Evolutionary conservation across 2,329 filamentous ascomycete genomes (phyloP).

Genomic region (Hypoxylon rubiginosum): DNA sequence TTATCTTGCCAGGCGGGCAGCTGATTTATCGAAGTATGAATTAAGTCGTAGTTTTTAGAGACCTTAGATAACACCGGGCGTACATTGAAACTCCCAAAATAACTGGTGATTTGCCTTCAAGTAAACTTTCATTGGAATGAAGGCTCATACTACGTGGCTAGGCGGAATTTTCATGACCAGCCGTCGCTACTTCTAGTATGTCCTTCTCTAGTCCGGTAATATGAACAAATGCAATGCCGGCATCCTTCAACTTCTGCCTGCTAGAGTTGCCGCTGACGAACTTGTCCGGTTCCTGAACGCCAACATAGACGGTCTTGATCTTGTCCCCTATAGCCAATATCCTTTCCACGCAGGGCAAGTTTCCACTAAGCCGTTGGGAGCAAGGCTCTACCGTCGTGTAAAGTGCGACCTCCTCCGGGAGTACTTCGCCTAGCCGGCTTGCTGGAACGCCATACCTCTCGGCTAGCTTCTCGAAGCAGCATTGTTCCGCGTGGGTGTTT

Average conservation of each 20-base stretch:
- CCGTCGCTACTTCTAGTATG: conserved; percentile 85
- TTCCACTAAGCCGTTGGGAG: conserved; percentile 79
- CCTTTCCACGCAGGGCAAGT: conserved; percentile 82
- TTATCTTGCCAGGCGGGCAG: no score
- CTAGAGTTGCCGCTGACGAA: conserved; percentile 90
- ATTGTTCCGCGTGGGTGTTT: conserved; percentile 97
- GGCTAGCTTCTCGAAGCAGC: conserved; percentile 83
- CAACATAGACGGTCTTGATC: conserved; percentile 85
- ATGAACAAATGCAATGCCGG: conserved; percentile 80
- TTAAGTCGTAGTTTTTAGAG: no score
- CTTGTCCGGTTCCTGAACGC: conserved; percentile 88
- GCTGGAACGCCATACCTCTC: conserved; percentile 63
- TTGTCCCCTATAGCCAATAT: conserved; percentile 74
- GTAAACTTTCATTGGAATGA: no score
- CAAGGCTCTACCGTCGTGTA: conserved; percentile 97
- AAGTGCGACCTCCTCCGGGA: conserved; percentile 71
- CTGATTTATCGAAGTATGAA: no score
- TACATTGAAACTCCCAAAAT: no score
- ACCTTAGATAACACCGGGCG: no score
- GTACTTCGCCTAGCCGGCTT: conserved; percentile 63
- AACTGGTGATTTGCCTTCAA: no score
- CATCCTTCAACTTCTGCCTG: conserved; percentile 75
- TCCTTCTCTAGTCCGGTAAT: conserved; percentile 82
- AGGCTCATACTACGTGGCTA: neutral
- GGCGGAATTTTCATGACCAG: conserved; percentile 73